phyloP scores from a whole-genome alignment of 2,329 filamentous ascomycete species.

The Sclerotinia minor region DNA sequence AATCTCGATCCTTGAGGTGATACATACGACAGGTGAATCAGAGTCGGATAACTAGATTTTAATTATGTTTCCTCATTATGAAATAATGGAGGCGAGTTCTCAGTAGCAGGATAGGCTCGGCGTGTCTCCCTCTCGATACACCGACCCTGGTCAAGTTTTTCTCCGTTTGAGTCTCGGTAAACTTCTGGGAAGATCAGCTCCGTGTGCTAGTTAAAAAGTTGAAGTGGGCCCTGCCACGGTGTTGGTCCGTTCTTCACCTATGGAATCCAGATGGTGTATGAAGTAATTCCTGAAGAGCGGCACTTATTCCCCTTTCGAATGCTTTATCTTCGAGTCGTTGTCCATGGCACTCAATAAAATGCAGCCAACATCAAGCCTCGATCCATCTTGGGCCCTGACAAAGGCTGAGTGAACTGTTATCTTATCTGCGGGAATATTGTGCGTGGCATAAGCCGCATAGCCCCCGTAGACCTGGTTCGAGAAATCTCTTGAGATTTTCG shows the following conservation, averaged over 20 bases:
- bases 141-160: not conserved
- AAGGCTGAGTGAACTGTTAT: not conserved
- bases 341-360: not conserved
- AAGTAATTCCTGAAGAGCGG: not conserved
- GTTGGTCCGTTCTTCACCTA: not conserved
- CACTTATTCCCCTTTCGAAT: constrained; percentile 1
- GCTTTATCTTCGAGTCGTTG: not conserved
- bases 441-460: constrained; percentile 6
- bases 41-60: not conserved
- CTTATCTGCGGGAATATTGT: not conserved
- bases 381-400: not conserved
- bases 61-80: not conserved
- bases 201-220: not conserved
- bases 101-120: not conserved
- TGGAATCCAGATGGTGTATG: not conserved
- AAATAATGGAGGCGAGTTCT: not conserved
- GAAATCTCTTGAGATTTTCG: not conserved
- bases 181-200: not conserved
- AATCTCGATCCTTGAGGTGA: not conserved
- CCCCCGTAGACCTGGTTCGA: not conserved
- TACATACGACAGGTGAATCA: not conserved
- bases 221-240: not conserved
- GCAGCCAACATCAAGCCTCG: not conserved
- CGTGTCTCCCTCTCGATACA: not conserved
- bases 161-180: constrained; percentile 1